Evolutionary conservation across 108 stramenopile genomes (phyloP).

Genomic region (Nitzschia putrida): DNA sequence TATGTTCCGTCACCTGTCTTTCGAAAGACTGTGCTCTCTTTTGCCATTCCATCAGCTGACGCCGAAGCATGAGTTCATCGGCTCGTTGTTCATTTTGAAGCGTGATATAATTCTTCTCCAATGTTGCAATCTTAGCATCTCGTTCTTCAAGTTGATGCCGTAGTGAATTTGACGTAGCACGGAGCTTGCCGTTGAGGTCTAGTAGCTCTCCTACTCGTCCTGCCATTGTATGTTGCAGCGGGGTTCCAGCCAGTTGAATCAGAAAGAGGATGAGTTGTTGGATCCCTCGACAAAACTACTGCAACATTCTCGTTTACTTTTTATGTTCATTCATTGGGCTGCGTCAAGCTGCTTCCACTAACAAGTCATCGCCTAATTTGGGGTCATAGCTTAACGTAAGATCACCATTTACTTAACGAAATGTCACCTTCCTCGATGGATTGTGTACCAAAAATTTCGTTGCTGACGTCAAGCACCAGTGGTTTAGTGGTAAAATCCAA

Average conservation of each 20-base stretch:
- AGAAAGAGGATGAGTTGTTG: no score
- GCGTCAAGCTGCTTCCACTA: no score
- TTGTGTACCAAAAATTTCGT: no score
- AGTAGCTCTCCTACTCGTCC: slow-evolving; percentile 4
- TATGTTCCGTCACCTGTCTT: slow-evolving; percentile 2
- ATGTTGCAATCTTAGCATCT: neutral
- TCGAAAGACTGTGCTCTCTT: neutral
- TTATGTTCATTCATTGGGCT: no score
- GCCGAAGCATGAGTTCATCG: slow-evolving; percentile 6
- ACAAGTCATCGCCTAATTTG: no score
- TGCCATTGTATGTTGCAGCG: neutral
- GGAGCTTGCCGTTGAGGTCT: slow-evolving; percentile 6
- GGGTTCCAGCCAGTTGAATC: no score
- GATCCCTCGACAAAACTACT: no score
- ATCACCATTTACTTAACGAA: no score
- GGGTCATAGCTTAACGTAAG: no score
- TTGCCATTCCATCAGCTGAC: slow-evolving; percentile 19
- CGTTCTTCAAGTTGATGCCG: slow-evolving; percentile 4
- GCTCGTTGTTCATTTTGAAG: neutral
- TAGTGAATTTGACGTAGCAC: neutral
- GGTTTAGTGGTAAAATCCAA: slow-evolving; percentile 88
- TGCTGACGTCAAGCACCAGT: slow-evolving; percentile 34
- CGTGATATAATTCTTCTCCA: neutral
- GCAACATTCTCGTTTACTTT: no score
- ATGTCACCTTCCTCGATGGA: no score